Evolutionary conservation across 1,284 basidiomycete species (phyloP), one percentile per base, ranked within the genome.

Genomic region (Crepidotus sp.): DNA sequence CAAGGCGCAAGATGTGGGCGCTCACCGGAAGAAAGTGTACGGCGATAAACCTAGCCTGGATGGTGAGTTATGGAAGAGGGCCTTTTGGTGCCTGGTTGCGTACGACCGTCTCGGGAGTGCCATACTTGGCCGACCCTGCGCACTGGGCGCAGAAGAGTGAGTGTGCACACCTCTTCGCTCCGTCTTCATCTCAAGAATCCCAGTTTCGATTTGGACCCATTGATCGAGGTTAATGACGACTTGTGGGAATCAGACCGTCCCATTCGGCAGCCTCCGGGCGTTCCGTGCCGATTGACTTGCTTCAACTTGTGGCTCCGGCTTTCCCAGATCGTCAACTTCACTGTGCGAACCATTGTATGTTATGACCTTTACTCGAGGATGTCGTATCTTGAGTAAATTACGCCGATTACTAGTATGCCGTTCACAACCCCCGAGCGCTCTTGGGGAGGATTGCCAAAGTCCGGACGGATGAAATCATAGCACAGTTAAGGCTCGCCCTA

Each of bases 211-310:
- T 66, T 83, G 18, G 84, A 86, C 29, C 68, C 83, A 37, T 87
- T 88, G 0, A 64, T 86, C 6, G 85, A 88, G 57, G 80, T 93
- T 5, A 84, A 92, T 52, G 92, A 95, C 57, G 85, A 91, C 51
- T 89, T 80, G 55, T 91, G 85, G 87, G 75, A 78, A 54, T 58
- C 66, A 40, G 68, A 71, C 2, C 66, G 73, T 43, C 67, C 71
- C 4, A 84, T 83, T 58, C 65, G 64, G 38, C 88, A 90, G 55
- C 88, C 87, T 0, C 55, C 62, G 6, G 75, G 67, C 5, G 69
- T 74, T 46, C 79, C 81, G n/a, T 75, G 79, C 19, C 62, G 61
- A 17, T 64, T 88, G 17, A 61, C 76, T 0, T 74, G 70, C 2
- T 92, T 91, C 59, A 79, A 77, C 48, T 71, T 74, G 29, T 70